Conservation (phyloP, 1,284 basidiomycete species). For the Naganishia liquefaciens region DNA sequence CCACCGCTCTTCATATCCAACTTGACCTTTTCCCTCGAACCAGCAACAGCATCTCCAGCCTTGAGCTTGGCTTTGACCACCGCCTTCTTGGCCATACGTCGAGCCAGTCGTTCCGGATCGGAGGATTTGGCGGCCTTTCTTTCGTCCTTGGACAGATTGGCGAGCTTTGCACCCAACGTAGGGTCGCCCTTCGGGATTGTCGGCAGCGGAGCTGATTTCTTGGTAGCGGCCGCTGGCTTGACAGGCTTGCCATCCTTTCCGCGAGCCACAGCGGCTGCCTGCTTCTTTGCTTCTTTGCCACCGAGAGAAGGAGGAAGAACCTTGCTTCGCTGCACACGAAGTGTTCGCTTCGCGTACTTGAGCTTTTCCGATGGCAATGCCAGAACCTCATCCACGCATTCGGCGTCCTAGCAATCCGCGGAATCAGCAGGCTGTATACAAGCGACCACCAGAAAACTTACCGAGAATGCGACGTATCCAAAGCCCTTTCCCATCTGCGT, state of each 20-base stretch:
- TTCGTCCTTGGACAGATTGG: conserved; percentile 75
- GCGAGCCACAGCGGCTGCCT: conserved; percentile 33
- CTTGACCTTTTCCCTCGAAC: conserved; percentile 61
- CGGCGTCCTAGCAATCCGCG: conserved; percentile 72
- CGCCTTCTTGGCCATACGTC: conserved; percentile 86
- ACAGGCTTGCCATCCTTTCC: conserved; percentile 30
- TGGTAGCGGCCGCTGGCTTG: conserved; percentile 20
- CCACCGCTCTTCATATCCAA: conserved; percentile 51
- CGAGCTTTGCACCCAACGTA: conserved; percentile 70
- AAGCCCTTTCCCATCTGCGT: conserved; percentile 98
- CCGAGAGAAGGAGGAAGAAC: conserved; percentile 50
- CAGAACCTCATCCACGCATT: conserved; percentile 84
- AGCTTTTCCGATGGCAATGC: conserved; percentile 71
- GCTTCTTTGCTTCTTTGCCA: conserved; percentile 28
- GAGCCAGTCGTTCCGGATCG: conserved; percentile 74
- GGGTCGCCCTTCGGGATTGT: conserved; percentile 73
- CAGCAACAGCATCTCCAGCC: conserved; percentile 40
- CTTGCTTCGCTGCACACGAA: conserved; percentile 84
- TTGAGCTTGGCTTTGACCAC: conserved; percentile 42
- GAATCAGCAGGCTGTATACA: not conserved
- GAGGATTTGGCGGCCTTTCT: conserved; percentile 76
- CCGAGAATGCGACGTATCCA: conserved; percentile 85
- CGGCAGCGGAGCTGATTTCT: conserved; percentile 47
- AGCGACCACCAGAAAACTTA: conserved; percentile 54
- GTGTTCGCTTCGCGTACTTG: conserved; percentile 83